Percentiles rank a stretch among this genome's conserved stretches.
Evolutionary conservation across 2,329 filamentous ascomycete species (phyloP).

Genomic region (Fusarium sororula): DNA sequence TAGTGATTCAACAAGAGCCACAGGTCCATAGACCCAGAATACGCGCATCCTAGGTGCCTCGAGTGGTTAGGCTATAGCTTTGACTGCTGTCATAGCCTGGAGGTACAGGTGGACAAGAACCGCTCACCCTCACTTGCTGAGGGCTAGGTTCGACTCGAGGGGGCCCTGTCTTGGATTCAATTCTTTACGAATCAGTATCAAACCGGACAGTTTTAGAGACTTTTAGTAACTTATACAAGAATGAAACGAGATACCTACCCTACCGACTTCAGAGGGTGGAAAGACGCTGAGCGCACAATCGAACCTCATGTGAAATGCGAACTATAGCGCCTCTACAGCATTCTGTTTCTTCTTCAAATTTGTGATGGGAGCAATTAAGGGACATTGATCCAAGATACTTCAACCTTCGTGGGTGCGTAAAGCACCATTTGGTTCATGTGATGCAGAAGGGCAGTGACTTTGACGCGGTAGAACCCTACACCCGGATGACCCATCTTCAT

Average conservation of each 20-base stretch:
- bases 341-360: too few relatives aligned
- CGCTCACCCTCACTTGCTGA: neutral
- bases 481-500: too few relatives aligned
- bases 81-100: neutral
- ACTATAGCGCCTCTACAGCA: neutral
- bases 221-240: neutral
- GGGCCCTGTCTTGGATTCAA: neutral
- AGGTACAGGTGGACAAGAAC: neutral
- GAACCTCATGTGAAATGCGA: neutral
- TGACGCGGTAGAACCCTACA: neutral
- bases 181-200: neutral
- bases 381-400: too few relatives aligned
- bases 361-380: accelerated
- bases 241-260: neutral
- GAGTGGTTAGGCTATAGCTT: neutral
- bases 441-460: neutral
- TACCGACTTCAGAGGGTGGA: neutral
- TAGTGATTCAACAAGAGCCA: neutral
- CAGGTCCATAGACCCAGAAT: neutral
- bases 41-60: neutral
- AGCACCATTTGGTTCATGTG: neutral
- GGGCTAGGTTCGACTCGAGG: neutral
- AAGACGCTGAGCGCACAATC: neutral
- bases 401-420: neutral
- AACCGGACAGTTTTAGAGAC: neutral